phyloP scores from a whole-genome alignment of 495 filamentous ascomycete species.

The Penicillium diatomitis region DNA sequence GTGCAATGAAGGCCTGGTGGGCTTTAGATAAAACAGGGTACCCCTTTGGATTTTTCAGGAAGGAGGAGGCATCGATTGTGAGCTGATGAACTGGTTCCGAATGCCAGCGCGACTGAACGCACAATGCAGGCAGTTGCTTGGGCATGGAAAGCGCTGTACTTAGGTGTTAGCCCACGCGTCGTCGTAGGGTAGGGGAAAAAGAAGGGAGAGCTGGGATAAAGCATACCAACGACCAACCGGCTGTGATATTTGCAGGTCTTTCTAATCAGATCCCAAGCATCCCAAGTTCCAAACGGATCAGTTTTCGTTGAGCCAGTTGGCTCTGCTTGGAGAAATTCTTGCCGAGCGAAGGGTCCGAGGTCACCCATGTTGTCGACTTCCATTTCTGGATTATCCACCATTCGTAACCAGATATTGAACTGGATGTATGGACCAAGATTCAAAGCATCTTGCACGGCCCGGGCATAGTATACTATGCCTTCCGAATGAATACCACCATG shows the following conservation, averaged over 20 bases:
- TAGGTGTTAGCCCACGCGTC: not conserved
- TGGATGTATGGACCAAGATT: constrained; percentile 64
- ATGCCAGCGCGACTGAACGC: constrained; percentile 84
- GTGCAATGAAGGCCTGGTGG: constrained; percentile 70
- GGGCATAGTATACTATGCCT: constrained; percentile 63
- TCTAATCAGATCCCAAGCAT: constrained; percentile 84
- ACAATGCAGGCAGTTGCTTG: constrained; percentile 61
- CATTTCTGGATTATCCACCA: constrained; percentile 54
- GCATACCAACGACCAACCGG: constrained; percentile 80
- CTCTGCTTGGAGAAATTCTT: constrained; percentile 37
- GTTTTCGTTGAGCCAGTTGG: constrained; percentile 26
- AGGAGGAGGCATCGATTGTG: constrained; percentile 54
- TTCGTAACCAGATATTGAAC: constrained; percentile 70
- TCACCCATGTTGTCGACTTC: constrained; percentile 47
- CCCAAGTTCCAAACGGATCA: constrained; percentile 74
- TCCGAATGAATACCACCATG: constrained; percentile 35
- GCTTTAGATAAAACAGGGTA: constrained; percentile 73
- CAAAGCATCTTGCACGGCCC: constrained; percentile 74
- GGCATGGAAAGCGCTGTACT: constrained; percentile 66
- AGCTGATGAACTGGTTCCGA: constrained; percentile 83
- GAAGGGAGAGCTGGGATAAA: constrained; percentile 1
- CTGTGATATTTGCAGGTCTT: constrained; percentile 77
- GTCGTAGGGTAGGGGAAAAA: not conserved
- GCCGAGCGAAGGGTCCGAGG: constrained; percentile 48
- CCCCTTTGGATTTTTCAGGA: constrained; percentile 69